phyloP scores from a whole-genome alignment of 352 stramenopile species.

The Globisporangium megalacanthum region DNA sequence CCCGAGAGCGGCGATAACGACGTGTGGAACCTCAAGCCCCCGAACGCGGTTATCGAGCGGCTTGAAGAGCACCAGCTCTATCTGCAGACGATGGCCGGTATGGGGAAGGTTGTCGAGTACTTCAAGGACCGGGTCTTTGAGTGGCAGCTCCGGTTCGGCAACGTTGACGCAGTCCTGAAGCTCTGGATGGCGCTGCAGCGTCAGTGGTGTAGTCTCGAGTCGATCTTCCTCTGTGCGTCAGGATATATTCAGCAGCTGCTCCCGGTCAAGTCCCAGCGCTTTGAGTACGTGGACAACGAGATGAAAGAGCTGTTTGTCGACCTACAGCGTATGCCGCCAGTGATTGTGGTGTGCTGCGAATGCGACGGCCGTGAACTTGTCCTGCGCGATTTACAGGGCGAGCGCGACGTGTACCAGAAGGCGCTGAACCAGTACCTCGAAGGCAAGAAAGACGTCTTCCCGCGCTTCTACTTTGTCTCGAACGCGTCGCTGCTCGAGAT shows the following conservation, averaged over 20 bases:
- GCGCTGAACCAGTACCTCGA: slow-evolving; percentile 96
- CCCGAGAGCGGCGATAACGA: slow-evolving; percentile 52
- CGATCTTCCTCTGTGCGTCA: slow-evolving; percentile 91
- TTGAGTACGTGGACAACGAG: slow-evolving; percentile 83
- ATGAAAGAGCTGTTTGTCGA: slow-evolving; percentile 76
- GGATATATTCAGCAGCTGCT: slow-evolving; percentile 92
- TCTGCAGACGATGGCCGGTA: slow-evolving; percentile 93
- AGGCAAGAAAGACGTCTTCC: slow-evolving; percentile 95
- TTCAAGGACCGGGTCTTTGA: slow-evolving; percentile 94
- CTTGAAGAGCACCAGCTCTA: slow-evolving; percentile 95
- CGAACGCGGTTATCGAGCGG: slow-evolving; percentile 89
- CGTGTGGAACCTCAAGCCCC: slow-evolving; percentile 86
- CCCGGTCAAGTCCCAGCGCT: slow-evolving; percentile 87
- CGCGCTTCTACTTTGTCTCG: slow-evolving; percentile 96
- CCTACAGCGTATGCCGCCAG: slow-evolving; percentile 51
- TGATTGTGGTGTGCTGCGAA: slow-evolving; percentile 65
- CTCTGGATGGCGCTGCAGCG: slow-evolving; percentile 90
- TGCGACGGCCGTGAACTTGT: slow-evolving; percentile 74
- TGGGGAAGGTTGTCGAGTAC: slow-evolving; percentile 94
- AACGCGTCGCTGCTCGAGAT: slow-evolving; percentile 94
- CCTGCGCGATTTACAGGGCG: slow-evolving; percentile 77
- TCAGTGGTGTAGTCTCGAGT: slow-evolving; percentile 92
- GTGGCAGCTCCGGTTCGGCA: slow-evolving; percentile 90
- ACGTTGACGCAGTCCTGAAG: slow-evolving; percentile 91
- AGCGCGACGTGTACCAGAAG: slow-evolving; percentile 95